Conservation (phyloP, 805 yeast species). For the Ogataea kodamae region DNA sequence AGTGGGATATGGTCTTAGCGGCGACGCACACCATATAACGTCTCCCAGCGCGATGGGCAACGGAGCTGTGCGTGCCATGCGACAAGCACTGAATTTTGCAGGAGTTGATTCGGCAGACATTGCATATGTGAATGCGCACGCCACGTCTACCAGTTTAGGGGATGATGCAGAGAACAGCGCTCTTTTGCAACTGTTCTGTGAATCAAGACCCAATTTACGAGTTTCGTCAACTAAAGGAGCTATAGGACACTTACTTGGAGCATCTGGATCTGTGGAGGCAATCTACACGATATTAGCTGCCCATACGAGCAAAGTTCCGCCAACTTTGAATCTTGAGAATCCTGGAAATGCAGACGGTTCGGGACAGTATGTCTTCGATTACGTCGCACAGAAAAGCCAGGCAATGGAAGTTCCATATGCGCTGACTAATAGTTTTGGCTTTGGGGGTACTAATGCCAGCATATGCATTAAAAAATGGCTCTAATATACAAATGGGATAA, state of each 20-base stretch:
- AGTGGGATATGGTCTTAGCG: constrained; percentile 83
- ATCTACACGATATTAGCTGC: constrained; percentile 73
- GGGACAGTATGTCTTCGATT: constrained; percentile 48
- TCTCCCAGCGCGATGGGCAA: constrained; percentile 80
- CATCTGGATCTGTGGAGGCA: constrained; percentile 93
- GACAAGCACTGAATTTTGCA: constrained; percentile 59
- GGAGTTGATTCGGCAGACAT: constrained; percentile 46
- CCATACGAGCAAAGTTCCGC: constrained; percentile 58
- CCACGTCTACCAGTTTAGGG: constrained; percentile 88
- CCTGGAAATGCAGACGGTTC: constrained; percentile 47
- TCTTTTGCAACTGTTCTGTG: constrained; percentile 49
- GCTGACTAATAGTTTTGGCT: constrained; percentile 88
- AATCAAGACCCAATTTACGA: constrained; percentile 37
- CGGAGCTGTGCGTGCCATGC: constrained; percentile 85
- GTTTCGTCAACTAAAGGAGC: constrained; percentile 89
- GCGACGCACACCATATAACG: constrained; percentile 91
- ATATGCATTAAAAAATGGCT: constrained; percentile 45
- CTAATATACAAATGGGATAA: constrained; percentile 32
- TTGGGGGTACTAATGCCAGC: constrained; percentile 93
- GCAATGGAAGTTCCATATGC: constrained; percentile 48
- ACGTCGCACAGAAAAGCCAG: constrained; percentile 49
- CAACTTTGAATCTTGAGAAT: constrained; percentile 67
- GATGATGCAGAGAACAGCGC: constrained; percentile 86
- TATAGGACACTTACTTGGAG: constrained; percentile 91
- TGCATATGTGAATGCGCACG: constrained; percentile 91